phyloP scores from a whole-genome alignment of 129 eudicot genomes.

The Arctium minus region DNA sequence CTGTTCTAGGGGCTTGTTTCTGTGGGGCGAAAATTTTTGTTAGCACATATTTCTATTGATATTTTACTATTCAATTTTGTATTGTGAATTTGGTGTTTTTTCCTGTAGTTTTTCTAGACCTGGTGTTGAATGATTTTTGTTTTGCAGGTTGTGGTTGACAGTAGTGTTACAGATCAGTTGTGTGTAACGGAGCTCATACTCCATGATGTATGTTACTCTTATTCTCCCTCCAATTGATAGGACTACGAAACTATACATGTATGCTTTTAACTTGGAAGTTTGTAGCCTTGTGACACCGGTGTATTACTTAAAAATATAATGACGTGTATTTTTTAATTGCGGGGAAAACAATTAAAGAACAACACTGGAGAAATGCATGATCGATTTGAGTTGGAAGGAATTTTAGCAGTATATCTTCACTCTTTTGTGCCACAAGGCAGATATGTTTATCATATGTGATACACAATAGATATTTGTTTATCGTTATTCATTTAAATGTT shows the following conservation, averaged over 20 bases:
- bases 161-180: conserved; percentile 79
- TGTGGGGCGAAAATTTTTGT: no score
- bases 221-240: neutral
- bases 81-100: neutral
- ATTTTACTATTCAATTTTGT: neutral
- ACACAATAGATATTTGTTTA: no score
- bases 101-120: neutral
- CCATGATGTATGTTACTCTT: conserved; percentile 65
- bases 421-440: no score
- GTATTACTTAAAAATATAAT: neutral
- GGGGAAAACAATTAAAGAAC: no score
- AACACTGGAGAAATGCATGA: no score
- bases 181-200: conserved; percentile 77
- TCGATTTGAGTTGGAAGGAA: no score
- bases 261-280: neutral
- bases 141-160: conserved; percentile 80
- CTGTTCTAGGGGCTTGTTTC: neutral
- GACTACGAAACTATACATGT: neutral
- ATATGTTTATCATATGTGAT: no score
- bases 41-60: neutral
- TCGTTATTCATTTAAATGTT: no score
- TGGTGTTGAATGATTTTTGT: conserved; percentile 7
- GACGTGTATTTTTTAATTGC: no score
- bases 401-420: no score
- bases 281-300: neutral